Evolutionary conservation across 345 rosid species (phyloP), one percentile per base, ranked within the genome.

Genomic region (Limnanthes douglasii): DNA sequence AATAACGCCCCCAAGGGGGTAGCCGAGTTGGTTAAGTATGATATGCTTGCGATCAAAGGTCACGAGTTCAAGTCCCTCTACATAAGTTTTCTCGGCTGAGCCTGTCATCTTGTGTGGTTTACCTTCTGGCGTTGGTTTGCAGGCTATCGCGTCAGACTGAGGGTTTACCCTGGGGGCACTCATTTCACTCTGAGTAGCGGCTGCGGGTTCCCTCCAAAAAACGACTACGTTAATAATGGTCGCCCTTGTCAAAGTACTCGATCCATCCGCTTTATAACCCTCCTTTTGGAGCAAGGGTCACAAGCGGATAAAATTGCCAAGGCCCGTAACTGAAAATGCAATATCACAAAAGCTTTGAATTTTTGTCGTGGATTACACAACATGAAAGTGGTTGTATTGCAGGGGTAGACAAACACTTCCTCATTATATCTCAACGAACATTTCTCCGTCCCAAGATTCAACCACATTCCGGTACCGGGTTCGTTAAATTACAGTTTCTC

Each of bases 401-500:
- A 68, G 5, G 62, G 59, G 9, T 50, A 16, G 2, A 48, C 7
- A 42, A 65, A 71, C 11, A 52, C 72, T 0, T 51, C 51, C 45
- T 55, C 72, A 1, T 18, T 71, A 5, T 71, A 72, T 0, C 51
- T 43, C 11, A 25, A 5, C 1, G 76, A 65, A 17, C 7, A 21
- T 46, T 42, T 59, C 51, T 64, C 68, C 62, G 37, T 36, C 1
- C 5, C 21, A 12, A 31, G 18, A 10, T 43, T 56, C 6, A 51
- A 54, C 39, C 44, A 36, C 31, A 33, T 13, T 1, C 37, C 47
- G 21, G 23, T 15, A 5, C 46, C 55, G 15, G 86, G 86, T 20
- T 75, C 74, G 51, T 71, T 71, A 20, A 18, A 71, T 18, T 46
- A 71, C 0, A 79, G 79, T 18, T 60, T 55, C 39, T 68, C 75